phyloP scores from a whole-genome alignment of 1,284 basidiomycete species.

The Heterobasidion annosum region DNA sequence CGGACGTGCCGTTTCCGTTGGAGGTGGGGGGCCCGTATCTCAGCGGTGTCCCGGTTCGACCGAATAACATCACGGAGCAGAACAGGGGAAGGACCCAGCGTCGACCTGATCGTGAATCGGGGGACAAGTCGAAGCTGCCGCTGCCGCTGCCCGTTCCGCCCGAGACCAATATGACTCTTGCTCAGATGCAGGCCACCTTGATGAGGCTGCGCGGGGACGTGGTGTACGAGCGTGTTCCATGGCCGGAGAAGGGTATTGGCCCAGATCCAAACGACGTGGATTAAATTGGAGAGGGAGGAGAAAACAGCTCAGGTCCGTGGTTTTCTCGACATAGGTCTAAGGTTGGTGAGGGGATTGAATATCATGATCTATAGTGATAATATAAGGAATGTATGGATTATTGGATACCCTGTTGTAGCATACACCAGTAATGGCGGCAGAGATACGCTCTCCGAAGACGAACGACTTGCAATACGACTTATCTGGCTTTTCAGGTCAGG shows the following conservation, averaged over 20 bases:
- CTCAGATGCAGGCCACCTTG: not conserved
- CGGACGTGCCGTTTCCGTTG: slow-evolving; percentile 15
- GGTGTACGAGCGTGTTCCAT: not conserved
- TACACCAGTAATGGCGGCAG: not conserved
- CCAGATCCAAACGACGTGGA: not conserved
- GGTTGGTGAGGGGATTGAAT: not conserved
- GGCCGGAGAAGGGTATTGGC: not conserved
- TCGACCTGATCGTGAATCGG: not conserved
- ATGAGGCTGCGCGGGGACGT: not conserved
- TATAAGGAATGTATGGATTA: not conserved
- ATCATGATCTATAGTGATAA: slow-evolving; percentile 1
- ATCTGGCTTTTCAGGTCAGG: too few species aligned
- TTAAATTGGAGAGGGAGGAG: not conserved
- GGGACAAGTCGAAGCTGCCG: not conserved
- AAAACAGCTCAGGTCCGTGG: not conserved
- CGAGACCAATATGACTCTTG: not conserved
- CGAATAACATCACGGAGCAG: not conserved
- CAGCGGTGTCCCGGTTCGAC: not conserved
- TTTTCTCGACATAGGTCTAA: too few species aligned
- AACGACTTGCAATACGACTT: too few species aligned
- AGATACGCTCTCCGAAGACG: too few species aligned
- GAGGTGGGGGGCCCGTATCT: slow-evolving; percentile 29
- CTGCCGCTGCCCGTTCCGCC: not conserved
- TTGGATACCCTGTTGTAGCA: slow-evolving; percentile 4
- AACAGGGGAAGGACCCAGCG: not conserved